phyloP scores from a whole-genome alignment of 352 stramenopile species.

The Pythium graminicola region DNA sequence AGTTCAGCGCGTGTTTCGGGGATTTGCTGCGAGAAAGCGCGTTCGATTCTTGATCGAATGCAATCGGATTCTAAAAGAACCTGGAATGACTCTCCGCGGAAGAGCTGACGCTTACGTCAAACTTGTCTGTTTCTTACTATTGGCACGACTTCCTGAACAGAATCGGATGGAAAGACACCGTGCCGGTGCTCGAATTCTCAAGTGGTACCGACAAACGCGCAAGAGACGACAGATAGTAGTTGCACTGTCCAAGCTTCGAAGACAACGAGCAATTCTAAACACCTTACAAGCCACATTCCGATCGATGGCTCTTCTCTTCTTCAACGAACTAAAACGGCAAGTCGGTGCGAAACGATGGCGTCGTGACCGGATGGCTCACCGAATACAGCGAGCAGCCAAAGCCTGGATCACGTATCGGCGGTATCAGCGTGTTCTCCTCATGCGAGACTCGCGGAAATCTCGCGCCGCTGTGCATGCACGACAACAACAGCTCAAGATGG shows the following conservation, averaged over 20 bases:
- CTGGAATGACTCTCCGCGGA: slow-evolving; percentile 28
- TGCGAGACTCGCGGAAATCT: slow-evolving; percentile 19
- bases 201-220: slow-evolving; percentile 32
- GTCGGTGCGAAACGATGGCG: slow-evolving; percentile 29
- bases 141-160: slow-evolving; percentile 32
- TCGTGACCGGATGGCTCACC: slow-evolving; percentile 31
- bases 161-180: slow-evolving; percentile 24
- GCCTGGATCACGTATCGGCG: slow-evolving; percentile 39
- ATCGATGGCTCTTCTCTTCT: slow-evolving; percentile 38
- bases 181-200: slow-evolving; percentile 24
- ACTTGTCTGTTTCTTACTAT: slow-evolving; percentile 46
- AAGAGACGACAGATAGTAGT: slow-evolving; percentile 21
- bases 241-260: slow-evolving; percentile 31
- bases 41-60: slow-evolving; percentile 31
- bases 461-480: not conserved
- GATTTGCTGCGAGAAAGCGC: slow-evolving; percentile 33
- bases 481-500: slow-evolving; percentile 6
- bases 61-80: slow-evolving; percentile 30
- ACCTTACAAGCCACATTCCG: slow-evolving; percentile 41
- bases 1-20: slow-evolving; percentile 47
- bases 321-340: slow-evolving; percentile 32
- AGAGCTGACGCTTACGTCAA: slow-evolving; percentile 37
- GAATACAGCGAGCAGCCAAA: slow-evolving; percentile 39
- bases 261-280: slow-evolving; percentile 32
- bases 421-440: slow-evolving; percentile 35